Percentiles rank a stretch among this genome's conserved stretches.
phyloP scores from a whole-genome alignment of 2,329 filamentous ascomycete genomes.

The Chrysoporthe puriensis region DNA sequence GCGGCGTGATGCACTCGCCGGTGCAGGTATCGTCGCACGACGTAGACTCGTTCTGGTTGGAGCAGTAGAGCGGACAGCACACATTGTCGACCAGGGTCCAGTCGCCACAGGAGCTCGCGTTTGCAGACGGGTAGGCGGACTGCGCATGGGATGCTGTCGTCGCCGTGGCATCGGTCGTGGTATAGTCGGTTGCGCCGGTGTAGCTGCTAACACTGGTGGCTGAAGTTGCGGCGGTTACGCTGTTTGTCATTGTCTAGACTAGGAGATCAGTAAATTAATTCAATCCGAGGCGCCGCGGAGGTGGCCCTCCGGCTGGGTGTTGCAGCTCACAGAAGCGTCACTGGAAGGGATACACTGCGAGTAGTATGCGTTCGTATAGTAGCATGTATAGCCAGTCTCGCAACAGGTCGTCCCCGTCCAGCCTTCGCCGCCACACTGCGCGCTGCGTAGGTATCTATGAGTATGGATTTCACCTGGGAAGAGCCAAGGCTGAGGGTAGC shows the following conservation, averaged over 20 bases:
- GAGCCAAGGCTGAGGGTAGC: neutral
- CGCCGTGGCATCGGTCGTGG: slow-evolving; percentile 16
- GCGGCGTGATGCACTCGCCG: slow-evolving; percentile 4
- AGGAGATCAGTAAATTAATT: neutral
- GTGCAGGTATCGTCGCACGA: slow-evolving; percentile 11
- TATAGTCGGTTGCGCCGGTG: slow-evolving; percentile 6
- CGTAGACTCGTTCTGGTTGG: slow-evolving; percentile 3
- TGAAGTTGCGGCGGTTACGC: neutral
- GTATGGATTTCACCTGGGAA: neutral
- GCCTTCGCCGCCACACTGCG: slow-evolving; percentile 12
- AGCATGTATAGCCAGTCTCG: slow-evolving; percentile 10
- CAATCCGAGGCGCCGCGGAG: neutral
- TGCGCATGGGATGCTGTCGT: slow-evolving; percentile 6
- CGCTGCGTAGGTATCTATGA: neutral
- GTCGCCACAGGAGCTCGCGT: slow-evolving; percentile 8
- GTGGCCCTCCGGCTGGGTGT: no score
- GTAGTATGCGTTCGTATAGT: slow-evolving; percentile 5
- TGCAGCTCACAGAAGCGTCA: neutral
- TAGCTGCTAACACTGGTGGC: slow-evolving; percentile 8
- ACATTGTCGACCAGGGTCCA: slow-evolving; percentile 16
- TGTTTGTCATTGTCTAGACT: neutral
- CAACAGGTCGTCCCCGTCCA: slow-evolving; percentile 13
- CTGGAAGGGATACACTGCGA: slow-evolving; percentile 13
- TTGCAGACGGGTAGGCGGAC: neutral
- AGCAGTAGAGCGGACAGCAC: slow-evolving; percentile 15